Base-by-base conservation (phyloP, 208 protist genomes). In the Leptomonas pyrrhocoris region DNA sequence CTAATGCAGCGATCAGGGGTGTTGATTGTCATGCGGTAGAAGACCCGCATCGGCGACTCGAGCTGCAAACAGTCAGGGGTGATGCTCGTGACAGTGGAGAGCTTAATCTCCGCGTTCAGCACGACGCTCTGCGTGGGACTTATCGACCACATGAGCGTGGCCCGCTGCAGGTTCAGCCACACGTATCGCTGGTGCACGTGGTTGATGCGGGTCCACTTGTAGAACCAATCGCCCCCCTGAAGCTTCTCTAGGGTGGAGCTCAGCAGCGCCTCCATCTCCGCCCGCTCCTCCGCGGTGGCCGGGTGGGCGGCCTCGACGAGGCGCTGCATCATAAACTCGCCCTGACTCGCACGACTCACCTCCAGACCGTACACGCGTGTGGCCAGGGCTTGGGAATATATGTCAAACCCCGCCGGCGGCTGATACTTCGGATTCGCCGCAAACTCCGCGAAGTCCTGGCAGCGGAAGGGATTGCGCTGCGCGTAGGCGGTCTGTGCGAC, bases 221-320 rank as follows among this genome's bases (percentile, higher is more conserved):
- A 80, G 76, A 93, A 93, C 88, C 90, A 95, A 48, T 88, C 84
- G 1, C 90, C 90, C 13, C 57, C 43, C 66, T 91, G 78, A 42
- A 95, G 67, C 40, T 69, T 70, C 59, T 79, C 76, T 40, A 87
- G 53, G 31, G 72, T 77, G 28, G 65, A 55, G 62, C 67, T 72
- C 45, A 82, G 58, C 49, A 74, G 57, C 34, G 43, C 46, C 43
- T 78, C 48, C 34, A 74, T 42, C 31, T 77, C 31, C 0, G 34
- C 60, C 21, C 77, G 49, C 63, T 89, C 74, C 54, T 55, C 67
- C 16, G 38, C 38, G 8, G 69, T 74, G 13, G 59, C 40, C 28
- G 72, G 76, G 56, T 79, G 51, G 2, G 72, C 66, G 4, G 69
- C 72, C 13, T 84, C 68, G 25, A 71, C 63, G 12, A 86, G 58